phyloP scores from a whole-genome alignment of 2,329 filamentous ascomycete species.

The Aspergillus sp. region DNA sequence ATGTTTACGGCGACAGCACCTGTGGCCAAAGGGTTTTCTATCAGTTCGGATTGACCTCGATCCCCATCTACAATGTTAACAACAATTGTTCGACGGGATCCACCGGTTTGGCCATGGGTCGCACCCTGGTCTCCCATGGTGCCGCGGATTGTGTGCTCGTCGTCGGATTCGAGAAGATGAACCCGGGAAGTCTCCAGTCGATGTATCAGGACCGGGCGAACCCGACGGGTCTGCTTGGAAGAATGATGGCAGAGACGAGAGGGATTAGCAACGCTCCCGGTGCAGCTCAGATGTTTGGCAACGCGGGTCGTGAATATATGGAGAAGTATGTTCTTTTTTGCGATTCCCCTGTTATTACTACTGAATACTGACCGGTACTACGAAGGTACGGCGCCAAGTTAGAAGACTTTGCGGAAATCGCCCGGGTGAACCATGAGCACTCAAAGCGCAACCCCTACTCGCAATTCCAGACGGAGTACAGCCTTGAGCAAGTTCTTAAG shows the following conservation, averaged over 20 bases:
- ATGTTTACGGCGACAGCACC: constrained; percentile 93
- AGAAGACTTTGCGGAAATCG: constrained; percentile 92
- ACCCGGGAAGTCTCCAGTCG: constrained; percentile 73
- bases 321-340: constrained; percentile 58
- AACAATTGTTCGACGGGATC: constrained; percentile 98
- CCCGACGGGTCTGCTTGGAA: constrained; percentile 63
- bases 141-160: constrained; percentile 84
- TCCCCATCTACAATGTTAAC: constrained; percentile 96
- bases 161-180: constrained; percentile 98
- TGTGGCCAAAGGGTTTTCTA: constrained; percentile 97
- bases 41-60: constrained; percentile 95
- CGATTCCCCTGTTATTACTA: not conserved
- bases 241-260: constrained; percentile 77
- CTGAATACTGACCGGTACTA: constrained; percentile 1
- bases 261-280: constrained; percentile 76
- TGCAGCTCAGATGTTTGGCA: constrained; percentile 91
- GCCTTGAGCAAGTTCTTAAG: constrained; percentile 70
- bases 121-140: constrained; percentile 71
- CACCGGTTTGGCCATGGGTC: constrained; percentile 77
- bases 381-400: constrained; percentile 68
- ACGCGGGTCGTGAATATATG: constrained; percentile 89
- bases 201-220: constrained; percentile 81
- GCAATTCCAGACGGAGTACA: constrained; percentile 93
- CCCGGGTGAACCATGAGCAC: constrained; percentile 85
- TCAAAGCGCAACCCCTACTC: constrained; percentile 90